Evolutionary conservation across 202 grass and related monocot species (phyloP).

Genomic region (Dendrocalamus latiflorus): DNA sequence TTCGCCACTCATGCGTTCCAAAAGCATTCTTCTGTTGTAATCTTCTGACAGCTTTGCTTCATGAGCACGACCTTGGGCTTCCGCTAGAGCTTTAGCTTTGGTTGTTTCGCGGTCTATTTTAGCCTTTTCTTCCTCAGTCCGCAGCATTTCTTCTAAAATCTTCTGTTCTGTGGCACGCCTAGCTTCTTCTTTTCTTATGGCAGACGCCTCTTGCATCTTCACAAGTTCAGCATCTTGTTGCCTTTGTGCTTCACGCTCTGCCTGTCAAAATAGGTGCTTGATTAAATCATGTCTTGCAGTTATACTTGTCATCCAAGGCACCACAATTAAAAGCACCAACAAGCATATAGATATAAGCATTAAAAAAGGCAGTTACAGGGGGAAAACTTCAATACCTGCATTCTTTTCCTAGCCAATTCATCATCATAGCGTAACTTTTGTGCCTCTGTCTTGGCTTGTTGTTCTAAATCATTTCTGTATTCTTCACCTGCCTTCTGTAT

Average conservation of each 20-base stretch:
- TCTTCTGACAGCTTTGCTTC: slow-evolving; percentile 54
- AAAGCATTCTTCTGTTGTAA: slow-evolving; percentile 43
- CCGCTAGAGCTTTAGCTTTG: slow-evolving; percentile 41
- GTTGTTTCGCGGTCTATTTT: slow-evolving; percentile 40
- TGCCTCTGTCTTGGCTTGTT: slow-evolving; percentile 61
- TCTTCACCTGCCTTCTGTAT: too few species aligned
- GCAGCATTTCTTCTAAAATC: slow-evolving; percentile 56
- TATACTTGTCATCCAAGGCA: background rate
- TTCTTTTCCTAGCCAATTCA: slow-evolving; percentile 85
- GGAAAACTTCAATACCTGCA: slow-evolving; percentile 45
- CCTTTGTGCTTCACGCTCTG: slow-evolving; percentile 61
- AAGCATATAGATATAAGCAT: slow-evolving; percentile 8
- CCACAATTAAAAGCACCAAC: slow-evolving; percentile 2
- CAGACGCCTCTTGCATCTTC: slow-evolving; percentile 79
- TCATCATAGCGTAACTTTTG: slow-evolving; percentile 79
- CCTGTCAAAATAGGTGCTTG: slow-evolving; percentile 39
- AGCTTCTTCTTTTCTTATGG: slow-evolving; percentile 61
- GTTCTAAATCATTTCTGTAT: slow-evolving; percentile 52
- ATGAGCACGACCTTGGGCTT: slow-evolving; percentile 45
- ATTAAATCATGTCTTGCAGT: background rate
- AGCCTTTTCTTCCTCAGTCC: slow-evolving; percentile 51
- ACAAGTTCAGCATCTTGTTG: slow-evolving; percentile 73
- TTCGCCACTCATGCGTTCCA: slow-evolving; percentile 60
- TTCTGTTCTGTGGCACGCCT: slow-evolving; percentile 67
- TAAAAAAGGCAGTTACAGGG: background rate